Base-by-base conservation (phyloP, 75 land plant species). In the Selaginella tamariscina region DNA sequence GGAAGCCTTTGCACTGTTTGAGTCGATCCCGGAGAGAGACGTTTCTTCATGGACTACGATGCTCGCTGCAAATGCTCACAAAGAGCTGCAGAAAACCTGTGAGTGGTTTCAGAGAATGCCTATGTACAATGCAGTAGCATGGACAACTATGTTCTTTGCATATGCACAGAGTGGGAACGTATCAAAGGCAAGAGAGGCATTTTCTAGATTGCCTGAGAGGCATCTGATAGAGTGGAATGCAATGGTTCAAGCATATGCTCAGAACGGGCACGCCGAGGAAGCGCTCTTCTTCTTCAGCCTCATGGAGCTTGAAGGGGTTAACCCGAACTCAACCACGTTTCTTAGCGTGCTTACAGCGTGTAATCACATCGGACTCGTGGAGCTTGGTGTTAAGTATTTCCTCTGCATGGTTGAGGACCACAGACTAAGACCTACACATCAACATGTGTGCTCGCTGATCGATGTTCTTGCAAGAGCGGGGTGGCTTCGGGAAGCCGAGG, bases 241-340 rank as follows among this genome's bases (percentile, higher is more conserved):
- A 2, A 5, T 59, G 18, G 21, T 26, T n/a, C 24, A 21, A 59
- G 62, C 62, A 59, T 59, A 59, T 59, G 62, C 62, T n/a, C 62
- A 59, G 21, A 59, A 59, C 26, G 62, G 62, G 62, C 62, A 59
- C 21, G 62, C 24, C 62, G 21, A 59, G 62, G 21, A 5, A 2
- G 21, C 62, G 26, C 62, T 59, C 26, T 8, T 9, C 9, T 8
- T 59, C 23, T 26, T 59, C 8, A 21, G 26, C 24, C 8, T 23
- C 23, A 59, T 59, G 62, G 27, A 5, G 62, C 2, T 59, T 8
- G 26, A 59, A n/a, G 62, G 62, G 21, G 23, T 59, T 9, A n/a
- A 5, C 24, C 62, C 62, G 23, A 27, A 59, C 62, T 23, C 23
- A 5, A 23, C 21, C 62, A 59, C 62, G 9, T 59, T 59, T 59